These are phyloP conservation scores for Linnemannia schmuckeri DNA, from an alignment of 192 early-diverging fungal species.

Conservation along the genomic window DNA sequence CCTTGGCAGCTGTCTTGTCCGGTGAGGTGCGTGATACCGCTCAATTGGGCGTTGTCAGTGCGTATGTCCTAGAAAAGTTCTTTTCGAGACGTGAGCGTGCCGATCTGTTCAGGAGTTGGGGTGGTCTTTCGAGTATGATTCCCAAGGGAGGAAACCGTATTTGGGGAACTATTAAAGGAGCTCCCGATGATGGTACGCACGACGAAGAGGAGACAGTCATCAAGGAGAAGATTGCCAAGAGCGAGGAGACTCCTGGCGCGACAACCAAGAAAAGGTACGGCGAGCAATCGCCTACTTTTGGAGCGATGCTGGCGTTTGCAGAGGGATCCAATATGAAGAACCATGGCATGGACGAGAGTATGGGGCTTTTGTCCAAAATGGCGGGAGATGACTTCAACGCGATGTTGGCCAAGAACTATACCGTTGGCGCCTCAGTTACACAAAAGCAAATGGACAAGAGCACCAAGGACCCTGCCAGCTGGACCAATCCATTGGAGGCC, in stretches of 20 bases:
- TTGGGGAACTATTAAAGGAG: conserved; percentile 76
- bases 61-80: conserved; percentile 87
- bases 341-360: conserved; percentile 56
- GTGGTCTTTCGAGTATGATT: conserved; percentile 79
- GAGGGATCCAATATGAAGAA: conserved; percentile 46
- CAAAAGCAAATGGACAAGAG: conserved; percentile 71
- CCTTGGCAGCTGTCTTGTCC: conserved; percentile 78
- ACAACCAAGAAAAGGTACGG: conserved; percentile 10
- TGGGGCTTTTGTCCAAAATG: conserved; percentile 68
- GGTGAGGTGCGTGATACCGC: conserved; percentile 91
- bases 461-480: conserved; percentile 71
- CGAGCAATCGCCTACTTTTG: conserved; percentile 38
- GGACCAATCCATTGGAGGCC: conserved; percentile 87
- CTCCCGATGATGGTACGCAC: conserved; percentile 80
- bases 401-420: conserved; percentile 71
- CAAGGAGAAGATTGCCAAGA: conserved; percentile 36
- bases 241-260: conserved; percentile 18
- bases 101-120: conserved; percentile 86
- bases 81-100: conserved; percentile 83
- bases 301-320: conserved; percentile 49
- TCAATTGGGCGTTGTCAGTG: conserved; percentile 78
- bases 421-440: conserved; percentile 72
- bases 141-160: conserved; percentile 86
- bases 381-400: conserved; percentile 62
- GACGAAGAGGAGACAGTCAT: conserved; percentile 49